Evolutionary conservation across 257 asterid species (phyloP), one percentile per base, ranked within the genome.

Genomic region (Nicotiana otophora): DNA sequence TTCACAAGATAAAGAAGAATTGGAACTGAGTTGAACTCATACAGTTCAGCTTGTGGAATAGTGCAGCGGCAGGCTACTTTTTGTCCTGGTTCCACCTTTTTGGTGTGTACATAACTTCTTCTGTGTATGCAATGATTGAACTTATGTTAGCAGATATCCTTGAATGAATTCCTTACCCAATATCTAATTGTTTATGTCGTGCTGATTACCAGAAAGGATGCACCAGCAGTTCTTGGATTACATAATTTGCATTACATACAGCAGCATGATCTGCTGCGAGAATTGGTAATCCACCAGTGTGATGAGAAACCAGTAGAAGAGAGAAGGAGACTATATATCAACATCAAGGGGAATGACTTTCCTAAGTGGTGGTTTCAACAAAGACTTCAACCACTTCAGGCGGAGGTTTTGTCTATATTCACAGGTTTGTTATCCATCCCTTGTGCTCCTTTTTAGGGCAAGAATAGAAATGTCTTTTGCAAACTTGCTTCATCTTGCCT

Each of bases 231-330:
- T 77, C 64, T 82, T 63, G 88, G 81, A 78, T 83, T 85, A 76
- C 82, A 83, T 58, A 78, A 82, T 19, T 85, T 78, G 53, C 87
- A 83, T 64, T 85, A 81, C 78, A 77, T 77, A 17, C 84, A 62
- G 83, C 90, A 85, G 76, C 90, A 87, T 66, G 88, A 87, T 82
- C 81, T 85, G 28, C 86, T 87, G 72, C 81, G 90, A 82, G 90
- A 87, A 63, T 46, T 85, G 79, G 87, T 82, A 48, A 70, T 85
- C 64, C 46, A 81, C 80, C 87, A 36, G 72, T 78, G 66, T 68
- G 60, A 58, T 6, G 60, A 66, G 69, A 80, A 82, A 34, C 82
- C 86, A 15, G 72, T 81, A 48, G 87, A 83, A 63, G 76, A 79
- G 69, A 82, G 86, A 58, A 84, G 28, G 39, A 83, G 90, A 84